A percentile compares a stretch with the other conserved stretches of the same genome.
These are phyloP conservation scores for Vitis amurensis DNA, from an alignment of 164 flowering plant species.

Conservation along the genomic window DNA sequence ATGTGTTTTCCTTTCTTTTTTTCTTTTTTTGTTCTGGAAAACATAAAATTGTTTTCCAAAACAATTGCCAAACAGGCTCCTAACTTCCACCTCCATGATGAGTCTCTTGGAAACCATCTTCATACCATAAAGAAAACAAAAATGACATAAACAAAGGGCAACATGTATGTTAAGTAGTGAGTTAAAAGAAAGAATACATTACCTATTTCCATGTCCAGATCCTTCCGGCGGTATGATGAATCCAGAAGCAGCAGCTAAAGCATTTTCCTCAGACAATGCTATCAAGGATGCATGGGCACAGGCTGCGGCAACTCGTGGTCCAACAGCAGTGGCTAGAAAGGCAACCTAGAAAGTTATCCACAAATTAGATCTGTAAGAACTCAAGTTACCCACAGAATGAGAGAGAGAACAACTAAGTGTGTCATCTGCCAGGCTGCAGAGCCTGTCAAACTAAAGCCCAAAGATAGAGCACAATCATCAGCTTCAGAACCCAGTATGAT, in stretches of 20 bases:
- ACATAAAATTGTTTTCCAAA: too few relatives aligned
- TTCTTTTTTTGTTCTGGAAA: too few relatives aligned
- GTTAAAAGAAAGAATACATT: background rate
- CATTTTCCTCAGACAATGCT: constrained; percentile 60
- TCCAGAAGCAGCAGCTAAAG: constrained; percentile 27
- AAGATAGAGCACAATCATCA: background rate
- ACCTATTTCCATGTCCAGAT: constrained; percentile 53
- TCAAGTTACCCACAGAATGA: background rate
- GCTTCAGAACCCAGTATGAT: too few relatives aligned
- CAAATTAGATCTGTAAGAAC: constrained; percentile 5
- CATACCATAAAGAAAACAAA: background rate
- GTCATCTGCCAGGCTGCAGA: too few relatives aligned
- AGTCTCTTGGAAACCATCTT: too few relatives aligned
- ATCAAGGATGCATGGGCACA: constrained; percentile 96
- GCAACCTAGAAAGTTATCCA: constrained; percentile 64
- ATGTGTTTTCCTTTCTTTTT: too few relatives aligned
- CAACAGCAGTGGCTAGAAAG: constrained; percentile 88
- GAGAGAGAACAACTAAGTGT: too few relatives aligned
- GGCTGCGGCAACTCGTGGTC: constrained; percentile 98
- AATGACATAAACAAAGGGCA: background rate
- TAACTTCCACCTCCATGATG: too few relatives aligned
- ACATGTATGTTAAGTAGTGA: background rate
- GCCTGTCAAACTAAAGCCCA: background rate
- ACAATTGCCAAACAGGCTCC: too few relatives aligned
- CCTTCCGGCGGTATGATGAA: constrained; percentile 39